Evolutionary conservation across 2,329 filamentous ascomycete genomes (phyloP).

Genomic region (Ophiostoma fasciatum): DNA sequence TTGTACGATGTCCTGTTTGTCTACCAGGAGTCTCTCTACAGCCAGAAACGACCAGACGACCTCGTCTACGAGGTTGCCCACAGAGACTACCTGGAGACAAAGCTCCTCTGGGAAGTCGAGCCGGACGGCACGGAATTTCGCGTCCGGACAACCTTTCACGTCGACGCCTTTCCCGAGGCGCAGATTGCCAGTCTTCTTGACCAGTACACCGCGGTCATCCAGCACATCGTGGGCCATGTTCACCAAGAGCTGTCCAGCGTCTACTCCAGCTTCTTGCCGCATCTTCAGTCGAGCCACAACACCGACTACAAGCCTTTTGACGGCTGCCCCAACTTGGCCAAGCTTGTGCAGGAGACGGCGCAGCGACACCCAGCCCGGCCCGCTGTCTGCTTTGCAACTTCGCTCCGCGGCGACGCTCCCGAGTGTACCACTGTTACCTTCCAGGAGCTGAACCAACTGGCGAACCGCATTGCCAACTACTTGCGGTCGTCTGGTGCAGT

Average conservation of each 20-base stretch:
- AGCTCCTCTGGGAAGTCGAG: slow-evolving; percentile 61
- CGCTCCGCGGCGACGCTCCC: slow-evolving; percentile 23
- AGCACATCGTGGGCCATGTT: slow-evolving; percentile 15
- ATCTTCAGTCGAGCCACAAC: slow-evolving; percentile 36
- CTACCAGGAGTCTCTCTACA: slow-evolving; percentile 61
- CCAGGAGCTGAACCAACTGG: slow-evolving; percentile 41
- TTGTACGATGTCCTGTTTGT: slow-evolving; percentile 71
- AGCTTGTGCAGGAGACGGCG: slow-evolving; percentile 40
- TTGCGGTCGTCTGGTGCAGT: slow-evolving; percentile 32
- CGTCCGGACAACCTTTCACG: slow-evolving; percentile 32
- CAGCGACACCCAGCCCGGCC: slow-evolving; percentile 30
- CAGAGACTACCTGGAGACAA: slow-evolving; percentile 61
- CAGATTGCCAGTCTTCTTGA: slow-evolving; percentile 41
- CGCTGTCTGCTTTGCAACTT: slow-evolving; percentile 50
- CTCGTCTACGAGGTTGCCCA: slow-evolving; percentile 41
- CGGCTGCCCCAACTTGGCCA: slow-evolving; percentile 29
- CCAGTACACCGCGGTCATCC: slow-evolving; percentile 43
- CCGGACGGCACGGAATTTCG: slow-evolving; percentile 31
- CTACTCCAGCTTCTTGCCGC: slow-evolving; percentile 14
- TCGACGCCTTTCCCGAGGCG: slow-evolving; percentile 31
- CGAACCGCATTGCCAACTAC: slow-evolving; percentile 47
- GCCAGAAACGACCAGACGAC: slow-evolving; percentile 11
- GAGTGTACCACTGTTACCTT: slow-evolving; percentile 43
- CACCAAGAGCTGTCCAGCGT: slow-evolving; percentile 15
- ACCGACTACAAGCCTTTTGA: slow-evolving; percentile 18